Evolutionary conservation across 345 rosid genomes (phyloP).

Genomic region (Luvunga scandens): DNA sequence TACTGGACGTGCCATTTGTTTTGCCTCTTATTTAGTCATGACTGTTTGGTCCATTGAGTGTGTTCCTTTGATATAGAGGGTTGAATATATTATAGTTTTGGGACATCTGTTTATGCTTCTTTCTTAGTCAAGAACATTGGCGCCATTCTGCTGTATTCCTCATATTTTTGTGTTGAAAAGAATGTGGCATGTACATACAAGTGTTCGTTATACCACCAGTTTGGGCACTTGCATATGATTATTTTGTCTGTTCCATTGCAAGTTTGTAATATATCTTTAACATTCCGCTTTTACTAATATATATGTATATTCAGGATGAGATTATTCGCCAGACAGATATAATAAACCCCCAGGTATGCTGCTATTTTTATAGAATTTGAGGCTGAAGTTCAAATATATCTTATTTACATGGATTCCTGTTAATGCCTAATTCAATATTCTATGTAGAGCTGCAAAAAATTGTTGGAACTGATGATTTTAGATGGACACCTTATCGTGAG

Average conservation of each 20-base stretch:
- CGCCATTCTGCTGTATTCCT: background rate
- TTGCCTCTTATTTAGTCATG: background rate
- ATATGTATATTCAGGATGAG: slow-evolving; percentile 50
- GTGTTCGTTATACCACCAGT: background rate
- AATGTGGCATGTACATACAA: background rate
- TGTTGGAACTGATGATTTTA: slow-evolving; percentile 71
- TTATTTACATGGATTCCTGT: background rate
- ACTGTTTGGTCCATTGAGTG: background rate
- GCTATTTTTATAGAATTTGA: background rate
- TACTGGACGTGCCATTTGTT: background rate
- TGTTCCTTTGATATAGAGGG: background rate
- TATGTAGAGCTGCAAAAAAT: slow-evolving; percentile 63
- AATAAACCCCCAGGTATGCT: slow-evolving; percentile 83
- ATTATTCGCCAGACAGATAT: slow-evolving; percentile 63
- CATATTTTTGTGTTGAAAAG: background rate
- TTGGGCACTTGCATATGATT: background rate
- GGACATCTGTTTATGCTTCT: background rate
- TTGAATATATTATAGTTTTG: background rate
- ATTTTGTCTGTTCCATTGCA: background rate
- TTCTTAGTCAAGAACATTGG: background rate
- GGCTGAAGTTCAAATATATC: background rate
- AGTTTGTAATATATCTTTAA: background rate
- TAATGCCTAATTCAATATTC: background rate
- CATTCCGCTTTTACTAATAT: background rate
- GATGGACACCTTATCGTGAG: slow-evolving; percentile 62